phyloP scores from a whole-genome alignment of 2,329 filamentous ascomycete species.

The Macrophomina phaseolina region DNA sequence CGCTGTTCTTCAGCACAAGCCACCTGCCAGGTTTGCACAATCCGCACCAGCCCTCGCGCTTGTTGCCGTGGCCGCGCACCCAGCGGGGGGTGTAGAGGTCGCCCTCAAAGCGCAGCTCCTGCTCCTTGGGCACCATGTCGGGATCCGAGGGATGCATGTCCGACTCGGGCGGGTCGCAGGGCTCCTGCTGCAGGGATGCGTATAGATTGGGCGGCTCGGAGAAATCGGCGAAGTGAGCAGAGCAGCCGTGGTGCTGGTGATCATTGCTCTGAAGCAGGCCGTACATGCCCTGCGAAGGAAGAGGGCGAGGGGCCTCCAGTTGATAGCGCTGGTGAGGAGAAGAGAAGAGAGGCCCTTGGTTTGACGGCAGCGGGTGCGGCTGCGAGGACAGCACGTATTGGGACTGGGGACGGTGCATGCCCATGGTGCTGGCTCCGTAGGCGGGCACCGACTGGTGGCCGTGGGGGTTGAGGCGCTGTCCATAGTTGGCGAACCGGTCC shows the following conservation, averaged over 20 bases:
- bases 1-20: conserved; percentile 88
- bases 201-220: conserved; percentile 80
- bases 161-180: conserved; percentile 74
- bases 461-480: conserved; percentile 59
- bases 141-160: conserved; percentile 82
- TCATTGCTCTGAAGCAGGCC: conserved; percentile 77
- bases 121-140: conserved; percentile 77
- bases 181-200: conserved; percentile 75
- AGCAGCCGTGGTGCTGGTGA: conserved; percentile 66
- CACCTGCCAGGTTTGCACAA: conserved; percentile 86
- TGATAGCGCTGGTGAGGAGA: conserved; percentile 59
- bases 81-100: conserved; percentile 84
- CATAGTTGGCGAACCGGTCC: conserved; percentile 66
- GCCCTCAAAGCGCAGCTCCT: conserved; percentile 74
- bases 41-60: conserved; percentile 88
- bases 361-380: conserved; percentile 45
- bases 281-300: conserved; percentile 74
- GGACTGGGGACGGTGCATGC: conserved; percentile 38
- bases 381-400: conserved; percentile 47
- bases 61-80: conserved; percentile 85
- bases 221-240: conserved; percentile 72
- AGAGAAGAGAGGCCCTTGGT: conserved; percentile 51
- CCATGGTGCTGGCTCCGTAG: conserved; percentile 41
- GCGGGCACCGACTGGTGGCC: conserved; percentile 49
- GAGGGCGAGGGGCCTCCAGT: conserved; percentile 61